These are phyloP conservation scores for Amauroascus niger DNA, from an alignment of 2,329 filamentous ascomycete species.

Conservation along the genomic window DNA sequence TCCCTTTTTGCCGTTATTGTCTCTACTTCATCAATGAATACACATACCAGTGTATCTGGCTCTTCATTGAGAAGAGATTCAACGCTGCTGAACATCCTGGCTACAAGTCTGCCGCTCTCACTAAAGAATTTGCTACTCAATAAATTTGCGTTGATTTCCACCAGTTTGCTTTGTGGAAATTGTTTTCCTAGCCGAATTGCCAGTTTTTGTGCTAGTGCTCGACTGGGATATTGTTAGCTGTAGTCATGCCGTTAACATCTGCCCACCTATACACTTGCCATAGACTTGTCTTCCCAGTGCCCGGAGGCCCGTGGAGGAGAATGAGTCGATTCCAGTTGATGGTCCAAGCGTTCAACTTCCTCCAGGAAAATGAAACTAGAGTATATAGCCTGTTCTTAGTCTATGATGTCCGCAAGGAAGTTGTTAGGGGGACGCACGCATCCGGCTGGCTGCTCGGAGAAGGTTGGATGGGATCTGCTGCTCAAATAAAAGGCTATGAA, in stretches of 20 bases:
- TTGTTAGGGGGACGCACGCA: slow-evolving; percentile 23
- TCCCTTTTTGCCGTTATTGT: slow-evolving; percentile 40
- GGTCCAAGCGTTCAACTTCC: slow-evolving; percentile 29
- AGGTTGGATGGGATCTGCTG: slow-evolving; percentile 34
- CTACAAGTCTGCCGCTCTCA: slow-evolving; percentile 39
- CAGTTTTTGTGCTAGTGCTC: slow-evolving; percentile 42
- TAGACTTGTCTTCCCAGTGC: slow-evolving; percentile 64
- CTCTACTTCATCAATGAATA: slow-evolving; percentile 45
- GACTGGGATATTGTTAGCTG: slow-evolving; percentile 20
- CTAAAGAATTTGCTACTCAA: slow-evolving; percentile 43
- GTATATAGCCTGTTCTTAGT: neutral
- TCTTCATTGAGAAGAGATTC: slow-evolving; percentile 30
- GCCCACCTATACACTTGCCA: slow-evolving; percentile 22
- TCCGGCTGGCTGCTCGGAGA: slow-evolving; percentile 34
- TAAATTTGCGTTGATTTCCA: slow-evolving; percentile 40
- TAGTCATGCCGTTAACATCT: neutral
- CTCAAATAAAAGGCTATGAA: slow-evolving; percentile 35
- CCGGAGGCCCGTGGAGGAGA: slow-evolving; percentile 83
- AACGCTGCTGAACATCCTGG: slow-evolving; percentile 37
- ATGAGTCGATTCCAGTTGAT: slow-evolving; percentile 49
- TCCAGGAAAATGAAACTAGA: slow-evolving; percentile 27
- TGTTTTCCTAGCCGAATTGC: slow-evolving; percentile 38
- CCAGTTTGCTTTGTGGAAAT: slow-evolving; percentile 34
- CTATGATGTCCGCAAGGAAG: neutral
- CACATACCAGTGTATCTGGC: slow-evolving; percentile 34